phyloP scores from a whole-genome alignment of 2,329 filamentous ascomycete species.

The Tolypocladium sp. region DNA sequence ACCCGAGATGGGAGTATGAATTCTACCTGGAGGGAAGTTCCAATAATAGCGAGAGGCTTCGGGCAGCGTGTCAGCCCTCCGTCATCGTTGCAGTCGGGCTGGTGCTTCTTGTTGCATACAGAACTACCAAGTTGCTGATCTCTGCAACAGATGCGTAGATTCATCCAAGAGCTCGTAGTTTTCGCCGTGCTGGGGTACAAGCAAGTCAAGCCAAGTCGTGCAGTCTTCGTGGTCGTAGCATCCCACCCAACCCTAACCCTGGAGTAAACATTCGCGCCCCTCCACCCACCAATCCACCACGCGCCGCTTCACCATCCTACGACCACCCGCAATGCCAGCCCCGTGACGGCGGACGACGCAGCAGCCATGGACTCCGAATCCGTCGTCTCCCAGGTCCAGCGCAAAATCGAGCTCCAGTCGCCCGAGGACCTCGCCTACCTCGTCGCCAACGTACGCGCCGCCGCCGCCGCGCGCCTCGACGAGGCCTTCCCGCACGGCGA shows the following conservation, averaged over 20 bases:
- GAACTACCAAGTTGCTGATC: not conserved
- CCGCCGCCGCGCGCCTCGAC: conserved; percentile 58
- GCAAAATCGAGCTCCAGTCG: conserved; percentile 74
- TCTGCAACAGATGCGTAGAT: not conserved
- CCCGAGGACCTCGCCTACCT: conserved; percentile 65
- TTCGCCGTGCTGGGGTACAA: not conserved
- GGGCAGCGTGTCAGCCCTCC: not conserved
- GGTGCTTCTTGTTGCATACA: not conserved
- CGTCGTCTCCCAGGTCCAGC: conserved; percentile 38
- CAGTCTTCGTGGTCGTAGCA: not conserved
- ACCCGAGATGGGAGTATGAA: too few species aligned
- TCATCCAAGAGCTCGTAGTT: not conserved
- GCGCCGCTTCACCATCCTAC: not conserved
- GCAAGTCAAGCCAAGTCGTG: not conserved
- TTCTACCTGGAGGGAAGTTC: too few species aligned
- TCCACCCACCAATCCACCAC: not conserved
- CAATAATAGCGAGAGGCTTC: too few species aligned
- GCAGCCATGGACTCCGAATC: conserved; percentile 21
- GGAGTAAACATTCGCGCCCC: not conserved
- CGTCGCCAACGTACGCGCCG: conserved; percentile 57
- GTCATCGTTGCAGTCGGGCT: not conserved
- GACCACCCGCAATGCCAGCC: not conserved
- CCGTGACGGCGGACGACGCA: not conserved
- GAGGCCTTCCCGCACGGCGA: conserved; percentile 59
- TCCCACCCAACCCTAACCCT: not conserved